Evolutionary conservation across 371 early-diverging fungal genomes (phyloP), one percentile per base, ranked within the genome.

Genomic region (Mortierella sp.): DNA sequence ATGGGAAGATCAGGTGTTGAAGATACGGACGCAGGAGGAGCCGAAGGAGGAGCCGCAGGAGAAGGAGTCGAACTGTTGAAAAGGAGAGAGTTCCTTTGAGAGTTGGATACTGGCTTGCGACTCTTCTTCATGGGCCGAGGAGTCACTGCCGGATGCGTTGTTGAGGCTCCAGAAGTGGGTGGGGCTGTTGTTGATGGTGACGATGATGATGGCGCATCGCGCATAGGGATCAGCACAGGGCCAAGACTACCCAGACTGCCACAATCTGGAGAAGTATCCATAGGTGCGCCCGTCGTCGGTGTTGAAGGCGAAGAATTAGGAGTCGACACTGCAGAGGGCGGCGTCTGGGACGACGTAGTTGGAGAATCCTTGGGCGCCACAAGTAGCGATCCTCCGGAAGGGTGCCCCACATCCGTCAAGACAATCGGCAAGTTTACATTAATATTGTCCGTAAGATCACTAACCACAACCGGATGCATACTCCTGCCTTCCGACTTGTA

Each of bases 371-470:
- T 82, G 29, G 87, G 87, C 4, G 87, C 74, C 41, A 82, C 79
- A 51, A 86, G 54, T 0, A 86, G 78, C 21, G 82, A 75, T 12
- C 87, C 87, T 10, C 87, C 87, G 1, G 82, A 82, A 10, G 80
- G 87, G 70, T 86, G 87, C 8, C 54, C 35, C 14, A 75, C 78
- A 44, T 86, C 82, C n/a, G 80, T 58, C 16, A 86, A 55, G 10
- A 86, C 70, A 44, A 86, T 86, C 21, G 87, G 87, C 65, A 63
- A 48, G 21, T 16, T 38, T 3, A 41, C 21, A 65, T 65, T 60
- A 44, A 8, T 14, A 0, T 18, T 14, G 27, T 80, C 70, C 11
- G 54, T 54, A 21, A 74, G 6, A 11, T 74, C 76, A 16, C 70
- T 70, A 4, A 71, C 24, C 1, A 75, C 48, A 18, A 75, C 49